Evolutionary conservation across 192 early-diverging fungal species (phyloP), one percentile per base, ranked within the genome.

Genomic region (Coemansia sp.): DNA sequence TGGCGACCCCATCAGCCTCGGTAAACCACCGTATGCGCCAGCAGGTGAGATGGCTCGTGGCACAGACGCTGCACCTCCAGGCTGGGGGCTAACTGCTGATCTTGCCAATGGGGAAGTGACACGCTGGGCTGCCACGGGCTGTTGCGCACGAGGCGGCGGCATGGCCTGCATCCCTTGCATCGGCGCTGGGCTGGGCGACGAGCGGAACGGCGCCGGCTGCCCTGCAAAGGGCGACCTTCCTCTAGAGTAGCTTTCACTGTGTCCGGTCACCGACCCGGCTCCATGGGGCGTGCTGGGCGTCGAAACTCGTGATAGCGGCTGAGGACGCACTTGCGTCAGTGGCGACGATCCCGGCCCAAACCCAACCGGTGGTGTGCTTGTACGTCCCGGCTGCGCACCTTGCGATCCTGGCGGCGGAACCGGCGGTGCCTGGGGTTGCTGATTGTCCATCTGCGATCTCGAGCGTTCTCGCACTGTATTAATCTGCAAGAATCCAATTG

Each of bases 291-390:
- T 48, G 34, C 64, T 57, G 5, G 77, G 77, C 23, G 77, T 80
- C 21, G 71, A 68, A 10, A 72, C 60, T 6, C 71, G 71, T 56
- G 77, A 80, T 18, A 67, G 8, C 24, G 71, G 77, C 58, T 73
- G 67, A 21, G 77, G 67, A 7, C 72, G 71, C 24, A 80, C 68
- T 26, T 80, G 77, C 27, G 77, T 51, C 9, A 80, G 58, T 9
- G 77, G 77, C 57, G 77, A 74, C 23, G 77, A 80, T n/a, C 71
- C 77, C 27, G 71, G 65, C 0, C 77, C 77, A 67, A 80, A 80
- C 8, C 77, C 77, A 49, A 74, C 77, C 0, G 75, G 69, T 3
- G 77, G 71, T 28, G 76, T 80, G 12, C 64, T 58, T 4, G 58
- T 67, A 23, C 77, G 65, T n/a, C 18, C 18, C 24, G 57, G 57